Conservation (phyloP, 306 rosid genomes). For the Acacia confusa region DNA sequence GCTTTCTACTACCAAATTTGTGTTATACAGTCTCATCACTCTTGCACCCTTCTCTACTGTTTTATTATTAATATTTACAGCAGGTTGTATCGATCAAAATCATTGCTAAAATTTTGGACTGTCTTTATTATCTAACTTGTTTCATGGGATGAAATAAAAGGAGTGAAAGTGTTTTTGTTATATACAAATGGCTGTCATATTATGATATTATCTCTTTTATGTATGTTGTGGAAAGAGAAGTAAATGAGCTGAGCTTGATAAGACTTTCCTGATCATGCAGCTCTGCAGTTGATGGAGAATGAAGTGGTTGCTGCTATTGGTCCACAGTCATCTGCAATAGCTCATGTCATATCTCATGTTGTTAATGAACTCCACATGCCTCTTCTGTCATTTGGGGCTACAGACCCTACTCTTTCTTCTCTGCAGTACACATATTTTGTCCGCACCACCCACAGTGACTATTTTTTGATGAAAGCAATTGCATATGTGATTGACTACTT, state of each 20-base stretch:
- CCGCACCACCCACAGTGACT: constrained; percentile 78
- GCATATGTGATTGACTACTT: constrained; percentile 63
- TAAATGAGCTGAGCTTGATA: constrained; percentile 20
- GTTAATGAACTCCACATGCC: constrained; percentile 81
- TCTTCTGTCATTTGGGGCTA: constrained; percentile 79
- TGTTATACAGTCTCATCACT: too few relatives aligned
- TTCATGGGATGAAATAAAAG: background rate
- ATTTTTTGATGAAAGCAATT: constrained; percentile 70
- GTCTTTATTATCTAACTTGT: background rate
- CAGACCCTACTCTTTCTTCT: constrained; percentile 76
- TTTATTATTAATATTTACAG: too few relatives aligned
- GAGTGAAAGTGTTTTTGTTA: background rate
- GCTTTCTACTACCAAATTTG: too few relatives aligned
- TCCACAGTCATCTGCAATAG: constrained; percentile 78
- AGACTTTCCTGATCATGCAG: constrained; percentile 47
- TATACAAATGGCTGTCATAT: background rate
- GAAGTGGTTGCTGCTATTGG: constrained; percentile 77
- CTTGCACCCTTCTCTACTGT: too few relatives aligned
- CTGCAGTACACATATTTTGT: constrained; percentile 73
- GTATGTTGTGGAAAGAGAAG: background rate
- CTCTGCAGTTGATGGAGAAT: constrained; percentile 68
- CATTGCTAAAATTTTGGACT: background rate
- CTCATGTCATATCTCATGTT: constrained; percentile 80
- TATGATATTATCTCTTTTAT: constrained; percentile 8
- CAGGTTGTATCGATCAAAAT: too few relatives aligned